Conservation (phyloP, 768 basidiomycete species). For the Porpolomopsis calyptriformis region DNA sequence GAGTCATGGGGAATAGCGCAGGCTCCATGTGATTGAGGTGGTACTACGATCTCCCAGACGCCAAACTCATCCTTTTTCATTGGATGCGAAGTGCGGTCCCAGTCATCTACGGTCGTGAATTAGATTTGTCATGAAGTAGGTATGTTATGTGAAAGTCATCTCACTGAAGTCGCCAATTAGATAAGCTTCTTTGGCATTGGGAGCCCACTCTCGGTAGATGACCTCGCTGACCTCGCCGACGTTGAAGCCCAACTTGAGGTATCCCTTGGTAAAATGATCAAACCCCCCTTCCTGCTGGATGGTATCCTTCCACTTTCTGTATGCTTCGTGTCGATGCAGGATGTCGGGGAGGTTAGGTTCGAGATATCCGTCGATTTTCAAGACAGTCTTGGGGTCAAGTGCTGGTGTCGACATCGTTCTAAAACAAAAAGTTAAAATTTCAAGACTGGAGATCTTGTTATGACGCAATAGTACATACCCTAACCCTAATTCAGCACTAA, state of each 20-base stretch:
- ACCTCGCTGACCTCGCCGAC: constrained; percentile 57
- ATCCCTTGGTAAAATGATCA: constrained; percentile 71
- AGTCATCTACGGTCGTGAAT: constrained; percentile 49
- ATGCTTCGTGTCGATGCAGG: constrained; percentile 54
- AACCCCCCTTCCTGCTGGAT: constrained; percentile 82
- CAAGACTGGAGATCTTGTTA: background rate
- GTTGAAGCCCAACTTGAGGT: constrained; percentile 70
- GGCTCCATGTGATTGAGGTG: constrained; percentile 52
- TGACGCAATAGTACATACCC: background rate
- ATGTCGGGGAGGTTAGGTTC: constrained; percentile 62
- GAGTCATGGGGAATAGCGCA: constrained; percentile 90
- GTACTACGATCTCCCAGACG: constrained; percentile 78
- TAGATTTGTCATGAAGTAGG: background rate
- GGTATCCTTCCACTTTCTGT: constrained; percentile 63
- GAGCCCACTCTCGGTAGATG: constrained; percentile 93
- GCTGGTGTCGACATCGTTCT: constrained; percentile 33
- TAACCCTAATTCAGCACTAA: background rate
- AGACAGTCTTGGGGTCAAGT: constrained; percentile 48
- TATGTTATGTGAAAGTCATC: constrained; percentile 23
- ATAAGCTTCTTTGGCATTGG: constrained; percentile 70
- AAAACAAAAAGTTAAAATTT: background rate
- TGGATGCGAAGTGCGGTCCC: constrained; percentile 77
- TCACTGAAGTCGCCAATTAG: constrained; percentile 95
- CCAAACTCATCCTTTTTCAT: constrained; percentile 82
- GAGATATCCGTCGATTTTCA: constrained; percentile 64